Evolutionary conservation across 2,329 filamentous ascomycete genomes (phyloP).

Genomic region (Sporothrix variecibatus): DNA sequence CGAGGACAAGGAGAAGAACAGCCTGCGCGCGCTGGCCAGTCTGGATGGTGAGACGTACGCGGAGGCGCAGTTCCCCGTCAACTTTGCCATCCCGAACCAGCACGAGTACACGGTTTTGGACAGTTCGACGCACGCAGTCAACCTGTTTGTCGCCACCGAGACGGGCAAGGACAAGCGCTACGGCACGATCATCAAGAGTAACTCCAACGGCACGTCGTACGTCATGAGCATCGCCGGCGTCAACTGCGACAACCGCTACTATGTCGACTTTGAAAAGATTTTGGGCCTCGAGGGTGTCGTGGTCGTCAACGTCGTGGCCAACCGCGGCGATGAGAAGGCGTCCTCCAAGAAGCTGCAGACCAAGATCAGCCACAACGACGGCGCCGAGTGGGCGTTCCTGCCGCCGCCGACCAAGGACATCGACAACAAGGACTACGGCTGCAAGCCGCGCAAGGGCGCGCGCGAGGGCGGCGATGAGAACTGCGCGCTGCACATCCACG

Average conservation of each 20-base stretch:
- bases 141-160: slow-evolving; percentile 86
- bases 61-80: slow-evolving; percentile 79
- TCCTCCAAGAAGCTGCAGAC: slow-evolving; percentile 80
- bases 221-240: slow-evolving; percentile 79
- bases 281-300: slow-evolving; percentile 86
- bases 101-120: slow-evolving; percentile 90
- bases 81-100: slow-evolving; percentile 76
- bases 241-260: slow-evolving; percentile 75
- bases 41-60: slow-evolving; percentile 84
- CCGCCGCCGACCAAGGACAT: slow-evolving; percentile 70
- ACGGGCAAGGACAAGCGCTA: slow-evolving; percentile 65
- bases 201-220: slow-evolving; percentile 96
- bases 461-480: slow-evolving; percentile 59
- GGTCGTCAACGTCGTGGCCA: slow-evolving; percentile 82
- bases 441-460: slow-evolving; percentile 42
- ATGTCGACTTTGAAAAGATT: slow-evolving; percentile 96
- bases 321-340: slow-evolving; percentile 58
- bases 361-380: slow-evolving; percentile 95
- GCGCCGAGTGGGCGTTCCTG: slow-evolving; percentile 79
- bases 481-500: slow-evolving; percentile 89
- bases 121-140: slow-evolving; percentile 91
- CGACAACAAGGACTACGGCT: slow-evolving; percentile 71
- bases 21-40: slow-evolving; percentile 76
- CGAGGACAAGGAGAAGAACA: slow-evolving; percentile 66
- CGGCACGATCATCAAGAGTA: slow-evolving; percentile 93